These are phyloP conservation scores for Ophiosphaerella narmari DNA, from an alignment of 2,329 filamentous ascomycete species.

Conservation along the genomic window DNA sequence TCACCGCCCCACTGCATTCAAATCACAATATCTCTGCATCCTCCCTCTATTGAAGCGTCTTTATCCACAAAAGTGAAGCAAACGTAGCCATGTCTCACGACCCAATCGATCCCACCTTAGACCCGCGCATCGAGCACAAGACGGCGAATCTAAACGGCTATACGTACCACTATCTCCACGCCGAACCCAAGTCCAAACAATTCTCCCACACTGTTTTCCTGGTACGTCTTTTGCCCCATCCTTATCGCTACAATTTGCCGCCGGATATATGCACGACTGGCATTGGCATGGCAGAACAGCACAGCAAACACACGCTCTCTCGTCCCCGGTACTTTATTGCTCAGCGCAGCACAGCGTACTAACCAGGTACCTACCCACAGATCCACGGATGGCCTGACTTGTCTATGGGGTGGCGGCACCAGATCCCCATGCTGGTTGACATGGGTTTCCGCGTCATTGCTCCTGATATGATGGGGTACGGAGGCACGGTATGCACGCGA, in stretches of 20 bases:
- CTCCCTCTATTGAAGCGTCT: conserved; percentile 1
- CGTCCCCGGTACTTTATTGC: background rate
- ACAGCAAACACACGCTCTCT: background rate
- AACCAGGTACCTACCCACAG: conserved; percentile 34
- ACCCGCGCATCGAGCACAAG: conserved; percentile 68
- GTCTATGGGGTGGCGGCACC: conserved; percentile 84
- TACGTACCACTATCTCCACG: conserved; percentile 69
- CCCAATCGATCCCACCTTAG: conserved; percentile 66
- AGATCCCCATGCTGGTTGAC: conserved; percentile 76
- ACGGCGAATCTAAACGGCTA: conserved; percentile 68
- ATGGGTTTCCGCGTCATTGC: conserved; percentile 79
- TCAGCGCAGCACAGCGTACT: background rate
- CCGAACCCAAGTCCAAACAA: conserved; percentile 49
- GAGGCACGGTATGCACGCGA: conserved; percentile 62
- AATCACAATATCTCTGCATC: background rate
- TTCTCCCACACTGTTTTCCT: conserved; percentile 60
- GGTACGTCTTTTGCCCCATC: conserved; percentile 38
- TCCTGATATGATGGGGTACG: conserved; percentile 87
- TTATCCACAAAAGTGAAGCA: conserved; percentile 4
- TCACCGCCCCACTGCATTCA: background rate
- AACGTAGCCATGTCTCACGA: conserved; percentile 56
- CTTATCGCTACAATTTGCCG: conserved; percentile 17
- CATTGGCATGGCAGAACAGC: background rate
- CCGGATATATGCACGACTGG: conserved; percentile 12
- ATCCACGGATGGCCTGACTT: conserved; percentile 85